Evolutionary conservation across 176 grass and related monocot genomes (phyloP), one percentile per base, ranked within the genome.

Genomic region (Triticum monococcum): DNA sequence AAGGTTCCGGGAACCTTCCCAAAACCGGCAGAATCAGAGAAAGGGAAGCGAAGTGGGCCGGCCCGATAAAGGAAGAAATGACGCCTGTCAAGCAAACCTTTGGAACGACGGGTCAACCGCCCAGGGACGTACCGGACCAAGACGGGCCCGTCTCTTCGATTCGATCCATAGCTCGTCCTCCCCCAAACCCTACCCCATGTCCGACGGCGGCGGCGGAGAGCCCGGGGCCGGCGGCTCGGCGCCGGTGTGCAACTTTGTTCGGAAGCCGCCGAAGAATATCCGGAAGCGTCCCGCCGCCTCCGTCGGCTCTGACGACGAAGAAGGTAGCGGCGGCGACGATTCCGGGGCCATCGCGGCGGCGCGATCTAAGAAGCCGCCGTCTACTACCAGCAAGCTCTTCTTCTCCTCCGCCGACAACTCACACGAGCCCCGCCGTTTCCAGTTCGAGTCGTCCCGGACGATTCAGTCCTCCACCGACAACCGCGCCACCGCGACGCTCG

Each of bases 211-310:
- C 62, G 81, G 68, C 43, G 87, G 45, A 1, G 65, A 79, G 54
- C 23, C 81, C 54, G 88, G 84, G 23, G 4, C 89, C 16, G 75
- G 69, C 76, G 80, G 86, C 3, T 50, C 90, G 0, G 84, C 67
- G 37, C 90, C 89, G 54, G 63, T 95, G 6, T 98, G 96, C 61
- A 91, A 41, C 9, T 96, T 96, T 57, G 84, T 94, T 13, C 80
- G 93, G 8, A 96, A 94, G 43, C 91, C 91, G 1, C 86, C 90
- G 16, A 98, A 90, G 79, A 98, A 96, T 83, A 94, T 98, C 4
- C 92, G 90, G 26, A 96, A 95, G 85, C 93, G 93, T 4, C 87
- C 89, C 16, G 38, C 86, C 2, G 77, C 88, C 8, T 56, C 64
- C 5, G 63, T 75, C 50, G 85, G 64, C 17, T 89, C 86, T 43